Base-by-base conservation (phyloP, 805 yeast species). In the Yamadazyma ubonensis region DNA sequence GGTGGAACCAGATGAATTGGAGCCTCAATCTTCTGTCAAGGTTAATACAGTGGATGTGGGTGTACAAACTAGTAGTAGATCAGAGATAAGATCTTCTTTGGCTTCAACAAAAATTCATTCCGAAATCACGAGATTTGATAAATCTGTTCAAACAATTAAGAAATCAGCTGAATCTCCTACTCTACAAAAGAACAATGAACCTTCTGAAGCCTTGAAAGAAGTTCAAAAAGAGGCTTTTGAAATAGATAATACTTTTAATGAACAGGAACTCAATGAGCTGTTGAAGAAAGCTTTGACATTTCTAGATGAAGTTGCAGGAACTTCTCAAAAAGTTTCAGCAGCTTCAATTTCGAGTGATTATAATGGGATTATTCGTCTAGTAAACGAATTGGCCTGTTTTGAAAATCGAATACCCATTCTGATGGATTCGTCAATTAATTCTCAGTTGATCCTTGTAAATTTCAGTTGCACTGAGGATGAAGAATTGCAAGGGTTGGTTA, bases 351-450 rank as follows among this genome's bases (percentile, higher is more conserved):
- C 20, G n/a, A 23, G 21, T 10, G 27, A 18, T 12, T 17, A 12
- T 12, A 21, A 15, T 15, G 39, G 11, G 6, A 10, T 10, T 15
- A 10, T 36, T 9, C 8, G 11, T 11, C 6, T 29, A 12, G 3
- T 17, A 16, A 34, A 22, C 12, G 36, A 29, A 17, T n/a, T 14
- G 5, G 3, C 17, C 5, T 18, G 20, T 21, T 17, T 32, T n/a
- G 7, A 34, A 12, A 12, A 32, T 31, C 32, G 36, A 26, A 16
- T 20, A 3, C 36, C 69, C 6, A 54, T 55, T 1, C 44, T 52
- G 6, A 41, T 70, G 2, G 69, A 62, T 16, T 58, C 67, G 58
- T 64, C 72, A 20, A 7, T 20, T 7, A 10, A 23, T 18, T 11
- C 31, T 6, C 19, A 29, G 8, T 17, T 10, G 20, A 4, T 40